phyloP scores from a whole-genome alignment of 2,329 filamentous ascomycete species.

The Fusarium sterilihyphosum region DNA sequence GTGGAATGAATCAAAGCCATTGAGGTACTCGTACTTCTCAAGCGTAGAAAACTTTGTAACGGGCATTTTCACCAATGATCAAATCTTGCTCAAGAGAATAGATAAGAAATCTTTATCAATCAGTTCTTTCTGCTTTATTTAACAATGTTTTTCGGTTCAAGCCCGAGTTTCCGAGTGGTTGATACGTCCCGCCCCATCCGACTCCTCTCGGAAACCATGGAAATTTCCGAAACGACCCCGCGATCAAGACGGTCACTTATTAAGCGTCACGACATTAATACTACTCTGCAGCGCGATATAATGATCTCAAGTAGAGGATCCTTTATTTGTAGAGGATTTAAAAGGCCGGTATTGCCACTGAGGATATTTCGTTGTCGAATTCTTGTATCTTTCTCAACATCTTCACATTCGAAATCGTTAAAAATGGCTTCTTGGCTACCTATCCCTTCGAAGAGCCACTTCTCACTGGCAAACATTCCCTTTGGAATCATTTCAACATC shows the following conservation, averaged over 20 bases:
- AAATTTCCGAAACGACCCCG: background rate
- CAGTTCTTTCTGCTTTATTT: background rate
- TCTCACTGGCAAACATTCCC: constrained; percentile 77
- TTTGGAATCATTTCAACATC: constrained; percentile 81
- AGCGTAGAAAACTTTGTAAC: constrained; percentile 30
- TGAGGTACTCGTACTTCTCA: constrained; percentile 77
- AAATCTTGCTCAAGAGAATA: background rate
- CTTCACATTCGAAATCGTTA: background rate
- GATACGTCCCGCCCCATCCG: background rate
- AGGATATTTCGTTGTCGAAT: background rate
- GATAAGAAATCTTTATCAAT: background rate
- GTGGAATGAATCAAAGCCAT: constrained; percentile 80
- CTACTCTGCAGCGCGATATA: background rate
- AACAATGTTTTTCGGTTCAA: background rate
- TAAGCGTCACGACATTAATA: background rate
- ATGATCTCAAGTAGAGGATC: background rate
- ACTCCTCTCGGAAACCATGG: background rate
- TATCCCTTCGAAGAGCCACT: constrained; percentile 9
- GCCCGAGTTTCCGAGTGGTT: constrained; percentile 6
- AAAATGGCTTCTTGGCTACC: constrained; percentile 26
- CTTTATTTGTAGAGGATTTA: background rate
- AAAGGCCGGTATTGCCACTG: background rate
- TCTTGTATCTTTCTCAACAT: background rate
- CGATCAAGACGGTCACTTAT: background rate
- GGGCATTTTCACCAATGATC: constrained; percentile 11